phyloP scores from a whole-genome alignment of 2,329 filamentous ascomycete species.

The Orbilia quercus region DNA sequence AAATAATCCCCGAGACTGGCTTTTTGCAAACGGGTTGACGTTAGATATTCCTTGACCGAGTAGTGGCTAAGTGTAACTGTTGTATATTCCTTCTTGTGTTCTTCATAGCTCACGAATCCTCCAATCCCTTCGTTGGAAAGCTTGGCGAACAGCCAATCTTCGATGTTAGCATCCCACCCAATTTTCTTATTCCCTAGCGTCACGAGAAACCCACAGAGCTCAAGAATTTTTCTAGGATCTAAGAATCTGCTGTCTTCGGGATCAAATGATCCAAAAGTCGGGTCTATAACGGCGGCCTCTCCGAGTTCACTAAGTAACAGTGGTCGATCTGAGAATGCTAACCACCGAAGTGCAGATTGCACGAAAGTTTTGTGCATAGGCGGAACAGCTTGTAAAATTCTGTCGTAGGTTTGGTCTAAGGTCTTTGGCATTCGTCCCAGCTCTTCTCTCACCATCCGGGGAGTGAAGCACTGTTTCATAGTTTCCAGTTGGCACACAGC shows the following conservation, averaged over 20 bases:
- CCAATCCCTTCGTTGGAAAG: constrained; percentile 11
- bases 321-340: constrained; percentile 36
- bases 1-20: constrained; percentile 4
- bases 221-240: constrained; percentile 34
- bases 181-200: constrained; percentile 2
- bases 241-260: constrained; percentile 38
- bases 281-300: constrained; percentile 46
- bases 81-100: neutral
- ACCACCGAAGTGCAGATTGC: constrained; percentile 36
- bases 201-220: constrained; percentile 35
- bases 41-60: constrained; percentile 43
- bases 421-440: constrained; percentile 32
- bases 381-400: constrained; percentile 28
- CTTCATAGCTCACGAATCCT: neutral
- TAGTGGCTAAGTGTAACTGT: constrained; percentile 39
- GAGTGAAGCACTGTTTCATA: constrained; percentile 34
- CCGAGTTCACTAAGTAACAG: constrained; percentile 36
- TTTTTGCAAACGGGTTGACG: constrained; percentile 14
- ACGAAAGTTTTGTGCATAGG: constrained; percentile 35
- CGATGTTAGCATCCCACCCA: neutral
- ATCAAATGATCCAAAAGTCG: constrained; percentile 24
- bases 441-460: constrained; percentile 27
- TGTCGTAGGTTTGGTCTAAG: constrained; percentile 42
- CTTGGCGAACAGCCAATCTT: constrained; percentile 35
- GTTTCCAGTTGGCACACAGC: constrained; percentile 38